A percentile compares a stretch with the other conserved stretches of the same genome.
Evolutionary conservation across 78 protist genomes (phyloP).

Genomic region (Dictyostelium firmibasis): DNA sequence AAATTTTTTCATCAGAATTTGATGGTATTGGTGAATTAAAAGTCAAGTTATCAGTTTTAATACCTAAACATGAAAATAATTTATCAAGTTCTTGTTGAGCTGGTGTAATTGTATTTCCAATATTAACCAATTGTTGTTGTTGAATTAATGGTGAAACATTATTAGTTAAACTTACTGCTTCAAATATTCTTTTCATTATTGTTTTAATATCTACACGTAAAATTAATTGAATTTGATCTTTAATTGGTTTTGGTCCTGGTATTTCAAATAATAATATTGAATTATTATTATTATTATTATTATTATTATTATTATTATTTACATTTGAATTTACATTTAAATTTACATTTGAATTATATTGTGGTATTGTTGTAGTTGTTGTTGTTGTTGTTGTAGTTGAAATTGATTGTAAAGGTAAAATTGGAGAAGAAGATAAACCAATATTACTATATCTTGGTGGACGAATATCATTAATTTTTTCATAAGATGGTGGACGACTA

Average conservation of each 20-base stretch:
- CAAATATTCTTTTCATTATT: background rate
- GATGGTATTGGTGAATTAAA: constrained; percentile 24
- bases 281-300: background rate
- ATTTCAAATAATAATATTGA: background rate
- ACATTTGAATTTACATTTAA: background rate
- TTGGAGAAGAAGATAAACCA: background rate
- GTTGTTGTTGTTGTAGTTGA: background rate
- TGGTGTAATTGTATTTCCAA: background rate
- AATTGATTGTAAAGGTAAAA: background rate
- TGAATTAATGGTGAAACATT: background rate
- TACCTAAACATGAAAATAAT: background rate
- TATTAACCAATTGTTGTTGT: background rate
- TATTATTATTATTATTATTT: background rate
- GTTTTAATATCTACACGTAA: background rate
- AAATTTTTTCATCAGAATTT: constrained; percentile 13
- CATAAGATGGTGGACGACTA: background rate
- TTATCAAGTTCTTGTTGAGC: constrained; percentile 14
- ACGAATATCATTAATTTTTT: background rate
- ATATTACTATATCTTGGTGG: constrained; percentile 17
- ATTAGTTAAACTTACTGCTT: background rate
- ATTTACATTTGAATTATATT: background rate
- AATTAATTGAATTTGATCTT: background rate
- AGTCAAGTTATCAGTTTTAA: background rate
- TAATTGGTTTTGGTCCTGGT: background rate
- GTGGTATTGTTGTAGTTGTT: background rate